phyloP scores from a whole-genome alignment of 768 basidiomycete genomes.

The Tylopilus felleus region DNA sequence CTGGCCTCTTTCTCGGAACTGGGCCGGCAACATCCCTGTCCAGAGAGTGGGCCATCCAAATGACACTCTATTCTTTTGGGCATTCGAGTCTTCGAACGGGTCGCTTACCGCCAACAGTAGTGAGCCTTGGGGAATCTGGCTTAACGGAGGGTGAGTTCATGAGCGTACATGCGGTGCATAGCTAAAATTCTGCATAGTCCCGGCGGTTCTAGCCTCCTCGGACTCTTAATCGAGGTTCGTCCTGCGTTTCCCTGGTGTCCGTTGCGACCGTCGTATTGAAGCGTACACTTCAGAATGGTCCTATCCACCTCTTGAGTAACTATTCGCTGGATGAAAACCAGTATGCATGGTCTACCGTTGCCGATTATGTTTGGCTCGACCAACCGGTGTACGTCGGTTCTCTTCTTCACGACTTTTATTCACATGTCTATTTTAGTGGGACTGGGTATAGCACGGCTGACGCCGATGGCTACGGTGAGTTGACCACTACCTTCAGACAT shows the following conservation, averaged over 20 bases:
- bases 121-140: constrained; percentile 70
- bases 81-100: constrained; percentile 52
- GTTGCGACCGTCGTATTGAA: neutral
- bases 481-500: neutral
- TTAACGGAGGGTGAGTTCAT: constrained; percentile 59
- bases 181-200: constrained; percentile 38
- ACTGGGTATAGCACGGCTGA: constrained; percentile 64
- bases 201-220: constrained; percentile 64
- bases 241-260: neutral
- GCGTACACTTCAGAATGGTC: constrained; percentile 51
- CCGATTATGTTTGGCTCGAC: constrained; percentile 64
- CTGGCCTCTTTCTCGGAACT: constrained; percentile 46
- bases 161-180: neutral
- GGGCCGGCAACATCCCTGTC: constrained; percentile 64
- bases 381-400: constrained; percentile 50
- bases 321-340: constrained; percentile 47
- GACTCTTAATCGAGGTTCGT: constrained; percentile 58
- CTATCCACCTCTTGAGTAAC: constrained; percentile 52
- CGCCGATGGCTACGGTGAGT: constrained; percentile 50
- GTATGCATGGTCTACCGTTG: constrained; percentile 54
- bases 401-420: neutral
- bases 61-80: constrained; percentile 64
- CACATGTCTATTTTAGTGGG: constrained; percentile 39
- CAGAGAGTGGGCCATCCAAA: constrained; percentile 58
- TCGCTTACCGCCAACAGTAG: constrained; percentile 45